Evolutionary conservation across 1,139 yeast genomes (phyloP), one percentile per base, ranked within the genome.

Genomic region (Pichia sp.): DNA sequence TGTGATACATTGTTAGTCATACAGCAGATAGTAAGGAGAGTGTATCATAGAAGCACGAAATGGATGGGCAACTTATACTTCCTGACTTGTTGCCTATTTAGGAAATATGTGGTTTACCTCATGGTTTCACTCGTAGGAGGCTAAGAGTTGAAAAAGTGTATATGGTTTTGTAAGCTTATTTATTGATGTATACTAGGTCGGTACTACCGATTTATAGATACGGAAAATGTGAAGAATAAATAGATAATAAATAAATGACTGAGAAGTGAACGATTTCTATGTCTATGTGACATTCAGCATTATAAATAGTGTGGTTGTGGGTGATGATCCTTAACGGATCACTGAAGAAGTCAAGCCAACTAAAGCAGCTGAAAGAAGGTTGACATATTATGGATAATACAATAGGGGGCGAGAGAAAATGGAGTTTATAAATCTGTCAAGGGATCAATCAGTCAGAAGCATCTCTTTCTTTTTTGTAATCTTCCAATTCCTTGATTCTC

Each of bases 401-500:
- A 12, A 13, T 9, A n/a, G 7, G 37, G 18, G 18, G 10, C 13
- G 13, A n/a, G n/a, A 34, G n/a, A 18, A 34, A 21, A 21, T 39
- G 23, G 13, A 18, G 23, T 34, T 25, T 19, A n/a, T n/a, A n/a
- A n/a, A n/a, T 18, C 34, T 34, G 13, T 25, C 21, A 16, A 13
- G 4, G 6, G 31, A 26, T n/a, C 18, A 34, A 26, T n/a, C 18
- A 10, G 37, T 21, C 48, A 41, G 50, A 49, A 21, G 59, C 58
- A 46, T 61, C 67, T 54, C 68, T 61, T 41, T 72, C 67, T 50
- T 71, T 77, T 69, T 81, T 83, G 60, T 76, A 72, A 53, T 76
- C 78, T 62, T 81, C 79, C 68, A 86, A 75, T 70, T 85, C 91
- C 67, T 82, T 76, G 58, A 85, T 87, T 71, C 96, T 81, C 74